Percentiles rank a stretch among this genome's conserved stretches.
phyloP scores from a whole-genome alignment of 169 alveolate genomes.

The Cryptosporidium andersoni region DNA sequence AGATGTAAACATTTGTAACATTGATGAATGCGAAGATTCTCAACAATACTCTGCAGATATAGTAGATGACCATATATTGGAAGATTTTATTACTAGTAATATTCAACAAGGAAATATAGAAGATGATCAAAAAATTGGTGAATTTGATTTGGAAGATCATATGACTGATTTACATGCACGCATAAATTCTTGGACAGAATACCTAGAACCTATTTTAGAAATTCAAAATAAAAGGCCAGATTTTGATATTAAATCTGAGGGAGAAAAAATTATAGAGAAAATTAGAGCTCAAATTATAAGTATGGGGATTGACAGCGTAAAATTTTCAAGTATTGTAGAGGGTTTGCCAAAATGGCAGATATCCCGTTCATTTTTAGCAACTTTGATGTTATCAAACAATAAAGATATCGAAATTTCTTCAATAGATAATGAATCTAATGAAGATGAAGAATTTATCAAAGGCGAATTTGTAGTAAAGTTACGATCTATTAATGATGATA shows the following conservation, averaged over 20 bases:
- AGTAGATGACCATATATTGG: background rate
- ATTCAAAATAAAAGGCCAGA: constrained; percentile 52
- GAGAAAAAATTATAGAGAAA: constrained; percentile 23
- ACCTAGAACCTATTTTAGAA: constrained; percentile 36
- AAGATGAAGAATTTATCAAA: background rate
- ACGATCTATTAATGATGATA: background rate
- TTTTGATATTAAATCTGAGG: constrained; percentile 35
- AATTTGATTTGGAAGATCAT: background rate
- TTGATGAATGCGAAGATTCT: background rate
- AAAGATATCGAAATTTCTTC: constrained; percentile 36
- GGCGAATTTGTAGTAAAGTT: constrained; percentile 1
- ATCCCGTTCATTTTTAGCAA: constrained; percentile 61
- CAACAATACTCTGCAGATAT: background rate
- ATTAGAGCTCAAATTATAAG: background rate
- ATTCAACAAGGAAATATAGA: background rate
- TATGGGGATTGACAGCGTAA: background rate
- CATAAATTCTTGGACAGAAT: constrained; percentile 42
- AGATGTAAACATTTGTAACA: background rate
- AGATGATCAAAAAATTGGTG: background rate
- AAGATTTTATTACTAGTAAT: background rate
- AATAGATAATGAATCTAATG: background rate
- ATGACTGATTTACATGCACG: constrained; percentile 31
- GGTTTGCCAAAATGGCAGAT: constrained; percentile 56
- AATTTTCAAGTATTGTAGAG: constrained; percentile 6
- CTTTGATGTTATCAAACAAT: constrained; percentile 55